Base-by-base conservation (phyloP, 2,329 filamentous ascomycete genomes). In the Fusarium zealandicum region DNA sequence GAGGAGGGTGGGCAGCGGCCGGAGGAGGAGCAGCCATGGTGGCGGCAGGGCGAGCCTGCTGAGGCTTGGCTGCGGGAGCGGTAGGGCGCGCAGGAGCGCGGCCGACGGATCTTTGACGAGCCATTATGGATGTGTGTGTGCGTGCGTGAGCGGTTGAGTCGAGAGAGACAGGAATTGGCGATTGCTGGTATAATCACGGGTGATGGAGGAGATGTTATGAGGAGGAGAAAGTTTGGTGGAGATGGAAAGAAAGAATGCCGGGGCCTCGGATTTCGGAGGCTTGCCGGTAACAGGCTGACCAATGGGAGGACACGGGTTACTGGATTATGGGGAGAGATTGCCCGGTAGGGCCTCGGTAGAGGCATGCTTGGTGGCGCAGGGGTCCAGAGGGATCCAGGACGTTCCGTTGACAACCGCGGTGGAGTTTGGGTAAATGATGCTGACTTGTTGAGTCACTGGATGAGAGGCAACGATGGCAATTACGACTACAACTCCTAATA, bases 71-170 rank as follows among this genome's bases (percentile, higher is more conserved):
- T 53, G 82, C 78, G 67, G 82, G 77, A 54, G 84, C 82, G 68
- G 84, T 84, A 68, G 90, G 90, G 70, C 90, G 87, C 61, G 84
- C 74, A 59, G 86, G 85, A 64, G 86, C 83, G 72, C 84, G 81
- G 71, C 78, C 84, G 76, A 83, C 80, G 76, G 89, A 85, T 74
- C 87, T 84, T 82, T 90, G 86, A 78, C 90, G 90, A 88, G 90
- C 78, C 90, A 93, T 93, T 56, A 22, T 62, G 59, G 54, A 75
- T 82, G 73, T 57, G 56, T 56, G 51, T 66, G 54, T 54, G 20
- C 20, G 42, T 48, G 45, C 38, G 27, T 46, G 30, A 38, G 38
- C 35, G 45, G 39, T 46, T 32, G 47, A 25, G 42, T 37, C 22
- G 22, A 38, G 36, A 40, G 36, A 49, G 50, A 33, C n/a, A n/a